Conservation (phyloP, 768 basidiomycete species). For the Sporobolomyces roseus region DNA sequence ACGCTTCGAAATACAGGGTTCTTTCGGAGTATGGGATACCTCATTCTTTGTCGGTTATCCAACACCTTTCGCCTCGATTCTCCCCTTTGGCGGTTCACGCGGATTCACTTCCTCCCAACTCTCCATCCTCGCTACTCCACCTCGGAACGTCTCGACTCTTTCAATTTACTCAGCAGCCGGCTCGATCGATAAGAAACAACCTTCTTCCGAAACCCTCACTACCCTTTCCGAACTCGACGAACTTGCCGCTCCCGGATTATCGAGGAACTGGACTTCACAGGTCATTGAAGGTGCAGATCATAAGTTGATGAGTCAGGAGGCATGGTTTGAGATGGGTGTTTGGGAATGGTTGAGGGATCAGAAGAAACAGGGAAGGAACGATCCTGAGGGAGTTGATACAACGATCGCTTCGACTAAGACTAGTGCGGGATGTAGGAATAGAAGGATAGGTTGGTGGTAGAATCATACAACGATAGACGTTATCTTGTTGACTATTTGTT, state of each 20-base stretch:
- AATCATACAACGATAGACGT: no score
- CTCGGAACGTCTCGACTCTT: not conserved
- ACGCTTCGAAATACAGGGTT: not conserved
- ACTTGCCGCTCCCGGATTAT: not conserved
- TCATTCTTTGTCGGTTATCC: not conserved
- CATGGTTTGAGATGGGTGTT: not conserved
- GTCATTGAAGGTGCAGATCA: not conserved
- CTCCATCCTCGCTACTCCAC: not conserved
- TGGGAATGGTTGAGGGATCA: not conserved
- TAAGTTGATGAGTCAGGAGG: not conserved
- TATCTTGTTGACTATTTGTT: no score
- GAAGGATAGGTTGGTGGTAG: not conserved
- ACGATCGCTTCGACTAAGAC: not conserved
- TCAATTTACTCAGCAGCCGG: slow-evolving; percentile 2
- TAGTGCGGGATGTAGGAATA: not conserved
- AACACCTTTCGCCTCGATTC: not conserved
- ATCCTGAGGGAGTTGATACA: not conserved
- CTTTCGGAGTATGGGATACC: slow-evolving; percentile 2
- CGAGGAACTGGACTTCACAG: not conserved
- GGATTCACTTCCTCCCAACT: not conserved
- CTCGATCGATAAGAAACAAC: slow-evolving; percentile 7
- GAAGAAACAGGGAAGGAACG: not conserved
- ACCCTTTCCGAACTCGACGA: not conserved
- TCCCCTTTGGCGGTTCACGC: not conserved
- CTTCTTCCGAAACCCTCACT: not conserved